Conservation (phyloP, 2,329 filamentous ascomycete species). For the Hawksworthiomyces lignivorus region DNA sequence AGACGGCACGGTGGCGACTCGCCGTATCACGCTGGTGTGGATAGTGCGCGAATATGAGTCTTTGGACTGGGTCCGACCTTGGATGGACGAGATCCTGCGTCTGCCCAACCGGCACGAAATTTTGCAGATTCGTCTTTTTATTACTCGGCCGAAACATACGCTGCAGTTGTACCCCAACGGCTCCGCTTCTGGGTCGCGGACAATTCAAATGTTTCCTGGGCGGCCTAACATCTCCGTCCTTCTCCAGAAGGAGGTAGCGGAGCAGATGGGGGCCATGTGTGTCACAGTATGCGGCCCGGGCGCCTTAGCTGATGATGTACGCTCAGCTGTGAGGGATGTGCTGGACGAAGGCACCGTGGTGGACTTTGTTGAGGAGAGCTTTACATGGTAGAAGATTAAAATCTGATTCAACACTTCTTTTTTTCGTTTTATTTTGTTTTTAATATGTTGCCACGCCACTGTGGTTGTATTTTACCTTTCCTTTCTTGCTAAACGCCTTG, state of each 20-base stretch:
- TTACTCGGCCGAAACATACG: slow-evolving; percentile 79
- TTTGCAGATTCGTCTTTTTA: slow-evolving; percentile 79
- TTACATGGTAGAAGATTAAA: slow-evolving; percentile 58
- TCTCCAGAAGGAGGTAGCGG: slow-evolving; percentile 72
- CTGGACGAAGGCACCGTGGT: slow-evolving; percentile 55
- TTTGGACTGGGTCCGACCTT: slow-evolving; percentile 87
- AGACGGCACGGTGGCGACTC: slow-evolving; percentile 66
- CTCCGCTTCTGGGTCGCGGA: slow-evolving; percentile 54
- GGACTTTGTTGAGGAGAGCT: slow-evolving; percentile 72
- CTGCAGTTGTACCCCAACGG: slow-evolving; percentile 55
- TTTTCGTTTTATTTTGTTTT: background rate
- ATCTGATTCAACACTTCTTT: background rate
- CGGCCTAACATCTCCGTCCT: slow-evolving; percentile 75
- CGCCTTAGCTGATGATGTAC: slow-evolving; percentile 66
- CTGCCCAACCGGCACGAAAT: slow-evolving; percentile 77
- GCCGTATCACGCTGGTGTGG: slow-evolving; percentile 81
- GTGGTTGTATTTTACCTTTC: too few species aligned
- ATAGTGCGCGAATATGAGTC: slow-evolving; percentile 84
- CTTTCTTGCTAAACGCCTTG: too few species aligned
- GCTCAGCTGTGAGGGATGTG: slow-evolving; percentile 56
- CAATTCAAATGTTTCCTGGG: slow-evolving; percentile 87
- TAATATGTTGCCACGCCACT: too few species aligned
- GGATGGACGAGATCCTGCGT: slow-evolving; percentile 66
- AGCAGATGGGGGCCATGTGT: slow-evolving; percentile 80
- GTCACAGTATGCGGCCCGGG: slow-evolving; percentile 76